Base-by-base conservation (phyloP, 2,329 filamentous ascomycete species). In the Monosporascus sp. region DNA sequence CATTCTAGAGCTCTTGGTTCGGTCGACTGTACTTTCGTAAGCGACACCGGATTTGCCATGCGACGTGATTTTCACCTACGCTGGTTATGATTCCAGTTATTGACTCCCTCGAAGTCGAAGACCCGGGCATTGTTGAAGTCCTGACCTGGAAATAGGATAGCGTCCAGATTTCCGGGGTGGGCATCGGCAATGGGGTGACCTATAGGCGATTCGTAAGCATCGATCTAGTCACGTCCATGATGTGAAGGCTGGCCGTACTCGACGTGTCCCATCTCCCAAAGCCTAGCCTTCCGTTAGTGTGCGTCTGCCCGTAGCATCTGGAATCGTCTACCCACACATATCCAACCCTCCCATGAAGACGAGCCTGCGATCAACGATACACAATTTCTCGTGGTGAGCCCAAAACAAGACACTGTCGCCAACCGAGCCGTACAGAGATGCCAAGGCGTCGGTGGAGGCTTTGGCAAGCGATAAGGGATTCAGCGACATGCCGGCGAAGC, bases 301-400 rank as follows among this genome's bases (percentile, higher is more conserved):
- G 26, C 3, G 5, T 7, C 19, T 26, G 7, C 7, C 22, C 31
- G 14, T 26, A 19, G 27, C 27, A 31, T 31, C 27, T 31, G 27
- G 8, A 31, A 31, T 31, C 8, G 27, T 31, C 5, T 6, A 59
- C 75, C 55, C 72, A 80, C 82, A 96, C 63, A 96, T 77, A 70
- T 96, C 91, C 1, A 96, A 75, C 20, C 91, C 92, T 48, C 91
- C 91, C 91, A 96, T 96, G 67, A 97, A 96, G 2, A 87, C 91
- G 52, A 86, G 76, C 9, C 78, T 77, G n/a, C 86, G 83, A 67
- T 97, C 91, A 17, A 97, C 74, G 2, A 96, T 68, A 60, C 89
- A 90, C 1, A 96, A 80, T 71, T 97, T 97, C 72, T 97, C 91
- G 62, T 96, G 91, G 63, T 96, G 91, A 3, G 91, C 90, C 91